These are phyloP conservation scores for Cyberlindnera sargentensis DNA, from an alignment of 805 yeast genomes.

Conservation along the genomic window DNA sequence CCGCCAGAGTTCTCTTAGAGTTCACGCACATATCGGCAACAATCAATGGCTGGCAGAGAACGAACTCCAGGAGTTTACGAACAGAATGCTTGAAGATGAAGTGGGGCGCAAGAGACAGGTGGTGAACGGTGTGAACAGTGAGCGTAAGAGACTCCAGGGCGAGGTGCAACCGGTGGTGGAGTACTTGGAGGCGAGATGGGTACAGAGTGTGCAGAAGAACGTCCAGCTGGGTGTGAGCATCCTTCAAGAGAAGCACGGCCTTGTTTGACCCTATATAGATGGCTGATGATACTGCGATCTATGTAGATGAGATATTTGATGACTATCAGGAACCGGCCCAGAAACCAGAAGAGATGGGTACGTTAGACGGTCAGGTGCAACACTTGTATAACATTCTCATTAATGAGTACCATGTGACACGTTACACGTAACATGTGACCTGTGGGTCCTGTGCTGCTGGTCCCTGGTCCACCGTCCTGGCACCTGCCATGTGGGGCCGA, in stretches of 20 bases:
- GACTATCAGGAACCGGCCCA: too few species aligned
- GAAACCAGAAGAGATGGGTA: too few species aligned
- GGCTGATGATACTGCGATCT: too few species aligned
- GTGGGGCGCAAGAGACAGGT: conserved; percentile 33
- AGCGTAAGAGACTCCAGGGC: conserved; percentile 37
- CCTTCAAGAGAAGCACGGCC: conserved; percentile 12
- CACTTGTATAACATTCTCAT: too few species aligned
- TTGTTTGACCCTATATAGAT: too few species aligned
- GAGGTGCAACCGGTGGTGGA: conserved; percentile 38
- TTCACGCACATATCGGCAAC: conserved; percentile 28
- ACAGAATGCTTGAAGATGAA: conserved; percentile 22
- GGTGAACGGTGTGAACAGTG: conserved; percentile 35
- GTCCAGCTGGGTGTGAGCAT: conserved; percentile 33
- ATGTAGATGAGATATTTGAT: too few species aligned
- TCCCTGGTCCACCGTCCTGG: too few species aligned
- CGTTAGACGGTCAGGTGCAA: too few species aligned
- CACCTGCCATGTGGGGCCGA: too few species aligned
- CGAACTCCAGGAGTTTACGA: conserved; percentile 26
- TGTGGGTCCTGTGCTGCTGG: too few species aligned
- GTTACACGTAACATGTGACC: too few species aligned
- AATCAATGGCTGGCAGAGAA: conserved; percentile 33
- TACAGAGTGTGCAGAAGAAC: conserved; percentile 25
- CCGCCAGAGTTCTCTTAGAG: conserved; percentile 30
- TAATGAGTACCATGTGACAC: too few species aligned
- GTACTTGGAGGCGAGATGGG: conserved; percentile 44